These are phyloP conservation scores for Kwoniella bestiolae DNA, from an alignment of 768 basidiomycete species.

Conservation along the genomic window DNA sequence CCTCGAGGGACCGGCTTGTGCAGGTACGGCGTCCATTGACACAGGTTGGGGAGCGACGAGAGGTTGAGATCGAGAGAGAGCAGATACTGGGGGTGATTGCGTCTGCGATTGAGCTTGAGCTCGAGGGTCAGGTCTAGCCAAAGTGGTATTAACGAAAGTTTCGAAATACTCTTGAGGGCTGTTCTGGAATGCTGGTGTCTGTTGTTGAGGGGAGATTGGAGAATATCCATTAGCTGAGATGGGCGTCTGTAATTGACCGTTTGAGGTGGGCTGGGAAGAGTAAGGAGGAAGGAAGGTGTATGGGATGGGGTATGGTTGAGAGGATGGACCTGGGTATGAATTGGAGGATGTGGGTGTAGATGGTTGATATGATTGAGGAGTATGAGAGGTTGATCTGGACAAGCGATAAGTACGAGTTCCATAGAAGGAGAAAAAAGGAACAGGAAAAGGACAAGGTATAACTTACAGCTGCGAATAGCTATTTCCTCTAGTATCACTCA, in stretches of 20 bases:
- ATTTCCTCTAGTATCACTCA: conserved; percentile 9
- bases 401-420: too few relatives aligned
- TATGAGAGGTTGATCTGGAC: conserved; percentile 2
- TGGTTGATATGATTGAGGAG: conserved; percentile 6
- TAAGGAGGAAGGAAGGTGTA: conserved; percentile 29
- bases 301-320: conserved; percentile 17
- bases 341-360: conserved; percentile 9
- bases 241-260: conserved; percentile 27
- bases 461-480: conserved; percentile 28
- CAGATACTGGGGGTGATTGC: neutral
- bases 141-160: conserved; percentile 26
- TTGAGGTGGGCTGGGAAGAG: conserved; percentile 15
- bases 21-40: neutral
- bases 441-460: too few relatives aligned
- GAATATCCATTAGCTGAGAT: conserved; percentile 3
- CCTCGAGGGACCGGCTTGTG: conserved; percentile 5
- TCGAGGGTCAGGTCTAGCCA: neutral
- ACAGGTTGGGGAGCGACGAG: conserved; percentile 11
- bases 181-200: conserved; percentile 2
- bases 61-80: neutral
- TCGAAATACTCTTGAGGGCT: conserved; percentile 33
- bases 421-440: neutral
- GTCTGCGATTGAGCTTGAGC: neutral
- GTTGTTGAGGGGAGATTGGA: conserved; percentile 10
- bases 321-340: neutral